These are phyloP conservation scores for Penicillium sp. DNA, from an alignment of 2,329 filamentous ascomycete species.

Conservation along the genomic window DNA sequence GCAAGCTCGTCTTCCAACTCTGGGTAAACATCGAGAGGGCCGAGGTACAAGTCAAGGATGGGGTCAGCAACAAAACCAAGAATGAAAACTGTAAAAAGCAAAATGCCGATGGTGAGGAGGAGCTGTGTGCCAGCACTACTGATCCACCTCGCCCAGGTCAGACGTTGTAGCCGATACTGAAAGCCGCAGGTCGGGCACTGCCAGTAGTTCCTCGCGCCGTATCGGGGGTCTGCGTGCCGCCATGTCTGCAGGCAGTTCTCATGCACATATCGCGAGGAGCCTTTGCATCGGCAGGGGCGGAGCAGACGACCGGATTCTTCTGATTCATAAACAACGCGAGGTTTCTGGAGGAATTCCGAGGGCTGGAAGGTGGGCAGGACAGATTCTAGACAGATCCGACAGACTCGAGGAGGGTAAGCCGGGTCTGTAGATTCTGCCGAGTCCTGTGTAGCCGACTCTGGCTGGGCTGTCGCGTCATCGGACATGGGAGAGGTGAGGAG, in stretches of 20 bases:
- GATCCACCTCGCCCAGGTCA: conserved; percentile 71
- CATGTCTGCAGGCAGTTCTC: conserved; percentile 83
- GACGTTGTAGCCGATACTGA: conserved; percentile 72
- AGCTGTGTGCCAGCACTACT: conserved; percentile 67
- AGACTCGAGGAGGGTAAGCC: conserved; percentile 68
- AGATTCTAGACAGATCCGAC: conserved; percentile 84
- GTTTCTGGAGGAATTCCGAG: conserved; percentile 56
- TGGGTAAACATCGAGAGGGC: conserved; percentile 62
- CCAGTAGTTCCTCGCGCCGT: conserved; percentile 70
- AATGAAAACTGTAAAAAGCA: conserved; percentile 70
- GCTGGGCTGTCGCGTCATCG: conserved; percentile 19
- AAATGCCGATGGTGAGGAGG: conserved; percentile 67
- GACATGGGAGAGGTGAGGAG: not conserved
- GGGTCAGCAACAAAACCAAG: conserved; percentile 92
- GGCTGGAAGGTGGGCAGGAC: conserved; percentile 61
- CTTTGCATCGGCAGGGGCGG: conserved; percentile 89
- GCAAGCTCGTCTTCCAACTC: conserved; percentile 36
- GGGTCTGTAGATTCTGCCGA: not conserved
- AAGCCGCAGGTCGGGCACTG: conserved; percentile 86
- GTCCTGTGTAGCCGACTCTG: conserved; percentile 18
- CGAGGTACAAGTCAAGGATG: conserved; percentile 82
- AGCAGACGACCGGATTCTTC: conserved; percentile 76
- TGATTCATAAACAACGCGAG: conserved; percentile 68
- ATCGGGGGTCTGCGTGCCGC: conserved; percentile 69
- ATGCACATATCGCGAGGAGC: conserved; percentile 89